phyloP scores from a whole-genome alignment of 345 rosid genomes.

The Lepidium aucheri region DNA sequence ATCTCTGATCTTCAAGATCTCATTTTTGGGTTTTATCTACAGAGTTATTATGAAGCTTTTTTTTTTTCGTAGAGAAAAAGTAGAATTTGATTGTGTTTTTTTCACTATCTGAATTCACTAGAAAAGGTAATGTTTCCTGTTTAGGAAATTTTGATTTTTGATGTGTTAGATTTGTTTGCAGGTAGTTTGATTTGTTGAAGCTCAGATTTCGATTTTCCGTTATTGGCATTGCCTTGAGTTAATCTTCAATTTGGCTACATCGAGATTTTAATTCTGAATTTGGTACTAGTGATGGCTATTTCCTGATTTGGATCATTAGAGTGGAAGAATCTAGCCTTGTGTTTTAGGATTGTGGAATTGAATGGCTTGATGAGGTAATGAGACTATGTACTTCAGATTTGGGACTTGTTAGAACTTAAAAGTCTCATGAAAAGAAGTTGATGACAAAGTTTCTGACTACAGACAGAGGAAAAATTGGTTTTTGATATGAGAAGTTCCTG shows the following conservation, averaged over 20 bases:
- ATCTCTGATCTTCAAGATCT: conserved; percentile 29
- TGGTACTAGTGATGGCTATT: neutral
- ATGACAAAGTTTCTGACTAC: conserved; percentile 29
- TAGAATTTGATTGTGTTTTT: neutral
- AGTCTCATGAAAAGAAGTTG: conserved; percentile 33
- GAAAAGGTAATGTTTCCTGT: conserved; percentile 3
- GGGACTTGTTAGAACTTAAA: conserved; percentile 25
- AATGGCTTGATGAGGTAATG: conserved; percentile 11
- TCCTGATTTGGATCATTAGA: conserved; percentile 25
- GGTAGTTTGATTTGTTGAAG: conserved; percentile 23
- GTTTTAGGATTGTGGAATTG: neutral
- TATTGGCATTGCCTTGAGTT: conserved; percentile 21
- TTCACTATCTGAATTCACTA: conserved; percentile 5
- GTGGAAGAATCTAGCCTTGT: conserved; percentile 6
- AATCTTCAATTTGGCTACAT: conserved; percentile 6
- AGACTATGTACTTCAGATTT: conserved; percentile 19
- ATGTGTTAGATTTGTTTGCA: conserved; percentile 31
- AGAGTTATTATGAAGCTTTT: conserved; percentile 4
- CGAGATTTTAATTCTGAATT: conserved; percentile 11
- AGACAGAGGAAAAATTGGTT: conserved; percentile 19
- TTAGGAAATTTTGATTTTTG: conserved; percentile 17
- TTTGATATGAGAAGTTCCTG: conserved; percentile 92
- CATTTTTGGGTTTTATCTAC: conserved; percentile 18
- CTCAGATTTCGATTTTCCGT: conserved; percentile 4
- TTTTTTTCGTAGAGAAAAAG: neutral